These are phyloP conservation scores for Metschnikowia continentalis DNA, from an alignment of 805 yeast species.

Conservation along the genomic window DNA sequence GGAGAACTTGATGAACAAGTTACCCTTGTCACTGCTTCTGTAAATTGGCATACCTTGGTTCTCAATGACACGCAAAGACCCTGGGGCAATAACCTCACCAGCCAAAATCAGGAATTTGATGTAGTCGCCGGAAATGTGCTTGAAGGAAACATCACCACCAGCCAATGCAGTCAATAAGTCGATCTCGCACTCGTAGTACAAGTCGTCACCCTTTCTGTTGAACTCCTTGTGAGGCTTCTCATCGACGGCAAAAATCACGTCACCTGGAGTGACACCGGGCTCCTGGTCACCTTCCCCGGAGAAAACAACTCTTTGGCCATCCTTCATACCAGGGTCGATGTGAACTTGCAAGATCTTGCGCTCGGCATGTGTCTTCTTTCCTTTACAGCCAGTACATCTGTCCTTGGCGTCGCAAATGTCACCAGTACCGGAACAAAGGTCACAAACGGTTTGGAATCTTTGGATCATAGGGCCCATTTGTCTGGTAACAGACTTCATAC, in stretches of 20 bases:
- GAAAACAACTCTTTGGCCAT: conserved; percentile 87
- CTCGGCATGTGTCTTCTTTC: conserved; percentile 82
- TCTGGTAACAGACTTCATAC: conserved; percentile 86
- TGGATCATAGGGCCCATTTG: conserved; percentile 99
- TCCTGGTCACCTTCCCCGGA: conserved; percentile 97
- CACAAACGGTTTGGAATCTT: conserved; percentile 94
- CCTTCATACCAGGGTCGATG: conserved; percentile 94
- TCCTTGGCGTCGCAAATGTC: conserved; percentile 82
- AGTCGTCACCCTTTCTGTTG: conserved; percentile 85
- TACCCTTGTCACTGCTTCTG: conserved; percentile 85
- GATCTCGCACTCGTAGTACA: conserved; percentile 78
- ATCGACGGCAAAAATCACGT: conserved; percentile 85
- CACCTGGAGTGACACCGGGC: conserved; percentile 94
- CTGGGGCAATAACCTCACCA: conserved; percentile 92
- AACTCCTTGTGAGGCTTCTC: conserved; percentile 83
- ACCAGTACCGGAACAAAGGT: conserved; percentile 88
- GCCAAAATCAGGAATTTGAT: conserved; percentile 78
- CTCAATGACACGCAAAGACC: conserved; percentile 71
- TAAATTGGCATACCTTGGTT: conserved; percentile 97
- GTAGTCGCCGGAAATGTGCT: conserved; percentile 91
- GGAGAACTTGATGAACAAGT: conserved; percentile 78
- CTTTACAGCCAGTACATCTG: conserved; percentile 81
- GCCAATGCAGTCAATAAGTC: conserved; percentile 93
- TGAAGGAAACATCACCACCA: conserved; percentile 86
- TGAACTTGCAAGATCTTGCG: conserved; percentile 92